Conservation (phyloP, 2,329 filamentous ascomycete species). For the Aspergillus fischeri region DNA sequence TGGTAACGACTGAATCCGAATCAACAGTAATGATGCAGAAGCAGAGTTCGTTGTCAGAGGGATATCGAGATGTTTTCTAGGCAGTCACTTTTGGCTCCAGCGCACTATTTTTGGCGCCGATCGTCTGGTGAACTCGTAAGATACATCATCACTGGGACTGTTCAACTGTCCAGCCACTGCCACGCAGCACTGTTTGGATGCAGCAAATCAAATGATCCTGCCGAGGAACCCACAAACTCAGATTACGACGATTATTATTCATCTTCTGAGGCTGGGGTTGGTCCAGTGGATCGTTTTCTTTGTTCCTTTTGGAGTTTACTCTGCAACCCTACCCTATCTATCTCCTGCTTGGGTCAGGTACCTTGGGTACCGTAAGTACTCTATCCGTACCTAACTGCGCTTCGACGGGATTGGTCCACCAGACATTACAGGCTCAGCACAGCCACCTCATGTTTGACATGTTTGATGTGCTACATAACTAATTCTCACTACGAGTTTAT, state of each 20-base stretch:
- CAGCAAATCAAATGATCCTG: neutral
- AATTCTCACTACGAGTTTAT: neutral
- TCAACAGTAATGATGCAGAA: neutral
- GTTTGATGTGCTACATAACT: neutral
- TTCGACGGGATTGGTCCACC: neutral
- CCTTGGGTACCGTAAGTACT: neutral
- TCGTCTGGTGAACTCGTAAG: neutral
- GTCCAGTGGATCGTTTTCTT: neutral
- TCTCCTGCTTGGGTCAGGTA: neutral
- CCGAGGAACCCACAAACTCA: neutral
- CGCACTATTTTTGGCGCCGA: conserved; percentile 16
- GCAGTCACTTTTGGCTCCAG: conserved; percentile 9
- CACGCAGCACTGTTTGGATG: neutral
- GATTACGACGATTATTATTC: neutral
- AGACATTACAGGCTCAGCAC: neutral
- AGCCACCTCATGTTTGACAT: neutral
- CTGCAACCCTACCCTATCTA: neutral
- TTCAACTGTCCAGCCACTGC: neutral
- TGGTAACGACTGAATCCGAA: neutral
- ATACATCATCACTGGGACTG: neutral
- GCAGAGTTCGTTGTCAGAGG: conserved; percentile 2
- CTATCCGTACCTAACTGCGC: no score
- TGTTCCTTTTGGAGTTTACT: neutral
- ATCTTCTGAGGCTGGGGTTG: neutral
- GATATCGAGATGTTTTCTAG: conserved; percentile 5